Percentiles rank a stretch among this genome's conserved stretches.
Conservation (phyloP, 192 early-diverging fungal genomes). For the Gaertneriomyces semiglobifer region DNA sequence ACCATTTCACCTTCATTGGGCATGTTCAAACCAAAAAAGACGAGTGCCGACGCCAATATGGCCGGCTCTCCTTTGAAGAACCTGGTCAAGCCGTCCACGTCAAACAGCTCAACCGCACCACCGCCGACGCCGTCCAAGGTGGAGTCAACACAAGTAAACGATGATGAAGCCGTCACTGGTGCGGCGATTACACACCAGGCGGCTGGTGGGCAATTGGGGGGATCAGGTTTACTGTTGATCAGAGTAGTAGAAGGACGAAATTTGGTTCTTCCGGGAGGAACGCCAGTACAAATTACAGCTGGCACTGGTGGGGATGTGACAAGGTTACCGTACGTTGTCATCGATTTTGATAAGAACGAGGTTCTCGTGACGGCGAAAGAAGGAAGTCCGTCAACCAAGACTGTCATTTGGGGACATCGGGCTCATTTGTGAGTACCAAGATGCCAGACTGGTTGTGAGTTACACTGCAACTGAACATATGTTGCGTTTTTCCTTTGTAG, state of each 20-base stretch:
- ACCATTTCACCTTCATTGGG: too few species aligned
- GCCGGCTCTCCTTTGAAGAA: conserved; percentile 9
- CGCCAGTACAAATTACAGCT: conserved; percentile 18
- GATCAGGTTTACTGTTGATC: conserved; percentile 59
- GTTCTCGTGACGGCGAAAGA: conserved; percentile 54
- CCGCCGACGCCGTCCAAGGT: not conserved
- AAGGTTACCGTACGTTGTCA: conserved; percentile 71
- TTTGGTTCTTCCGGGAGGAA: conserved; percentile 49
- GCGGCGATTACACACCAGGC: not conserved
- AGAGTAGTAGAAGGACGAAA: conserved; percentile 78
- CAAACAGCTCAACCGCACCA: not conserved
- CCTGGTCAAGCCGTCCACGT: not conserved
- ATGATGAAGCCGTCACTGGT: too few species aligned
- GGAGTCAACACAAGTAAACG: too few species aligned
- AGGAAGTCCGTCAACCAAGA: conserved; percentile 23
- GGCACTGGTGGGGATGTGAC: conserved; percentile 25
- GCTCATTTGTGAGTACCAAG: conserved; percentile 37
- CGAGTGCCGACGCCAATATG: not conserved
- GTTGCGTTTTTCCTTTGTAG: conserved; percentile 8
- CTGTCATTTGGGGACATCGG: conserved; percentile 30
- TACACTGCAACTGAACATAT: not conserved
- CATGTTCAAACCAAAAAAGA: conserved; percentile 12
- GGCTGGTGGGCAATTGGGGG: conserved; percentile 14
- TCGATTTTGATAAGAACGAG: conserved; percentile 96
- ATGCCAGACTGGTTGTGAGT: too few species aligned